These are phyloP conservation scores for Pseudophaeomoniella oleicola DNA, from an alignment of 2,329 filamentous ascomycete genomes.

Conservation along the genomic window DNA sequence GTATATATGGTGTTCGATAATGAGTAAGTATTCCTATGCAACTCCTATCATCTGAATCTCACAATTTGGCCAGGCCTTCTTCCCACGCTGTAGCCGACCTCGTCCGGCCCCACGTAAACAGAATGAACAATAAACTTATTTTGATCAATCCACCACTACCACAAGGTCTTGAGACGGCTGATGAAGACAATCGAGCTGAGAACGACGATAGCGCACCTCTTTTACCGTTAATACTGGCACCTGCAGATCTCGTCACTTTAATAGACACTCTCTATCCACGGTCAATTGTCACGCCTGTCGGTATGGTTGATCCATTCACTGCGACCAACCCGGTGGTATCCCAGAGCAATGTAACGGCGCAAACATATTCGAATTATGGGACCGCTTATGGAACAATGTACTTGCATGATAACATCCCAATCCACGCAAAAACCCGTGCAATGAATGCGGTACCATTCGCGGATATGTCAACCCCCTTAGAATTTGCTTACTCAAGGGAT, in stretches of 20 bases:
- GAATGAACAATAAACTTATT: constrained; percentile 13
- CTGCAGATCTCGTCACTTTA: constrained; percentile 64
- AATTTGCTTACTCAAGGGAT: too few relatives aligned
- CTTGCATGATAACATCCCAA: background rate
- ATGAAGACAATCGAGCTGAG: constrained; percentile 6
- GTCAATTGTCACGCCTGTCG: too few relatives aligned
- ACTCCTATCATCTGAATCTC: background rate
- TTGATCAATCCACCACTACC: constrained; percentile 46
- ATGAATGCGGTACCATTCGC: background rate
- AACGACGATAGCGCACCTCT: constrained; percentile 11
- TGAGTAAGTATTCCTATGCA: constrained; percentile 33
- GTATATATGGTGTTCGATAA: constrained; percentile 60
- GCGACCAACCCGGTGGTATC: background rate
- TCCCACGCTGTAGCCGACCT: constrained; percentile 21
- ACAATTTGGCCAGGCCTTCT: constrained; percentile 5
- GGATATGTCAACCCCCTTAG: too few relatives aligned
- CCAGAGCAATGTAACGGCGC: background rate
- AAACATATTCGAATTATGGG: background rate
- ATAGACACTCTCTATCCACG: constrained; percentile 68
- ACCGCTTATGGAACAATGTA: background rate
- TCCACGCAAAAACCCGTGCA: background rate
- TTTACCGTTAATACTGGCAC: constrained; percentile 65
- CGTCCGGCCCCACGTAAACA: constrained; percentile 21
- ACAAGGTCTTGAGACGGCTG: too few relatives aligned
- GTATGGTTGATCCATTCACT: background rate